Conservation (phyloP, 1,139 yeast species). For the Yamadazyma dendronema region DNA sequence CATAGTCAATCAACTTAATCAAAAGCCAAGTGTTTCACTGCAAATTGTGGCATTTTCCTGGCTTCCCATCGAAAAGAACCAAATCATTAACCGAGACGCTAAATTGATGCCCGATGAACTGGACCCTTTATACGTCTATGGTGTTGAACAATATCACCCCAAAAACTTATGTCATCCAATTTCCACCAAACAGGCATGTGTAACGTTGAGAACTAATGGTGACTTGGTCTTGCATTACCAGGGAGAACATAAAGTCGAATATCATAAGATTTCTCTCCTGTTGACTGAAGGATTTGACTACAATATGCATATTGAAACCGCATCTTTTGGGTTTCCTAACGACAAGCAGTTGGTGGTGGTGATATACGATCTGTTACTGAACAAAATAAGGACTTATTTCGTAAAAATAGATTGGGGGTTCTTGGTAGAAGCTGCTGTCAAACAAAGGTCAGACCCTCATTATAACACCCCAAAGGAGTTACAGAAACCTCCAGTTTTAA, state of each 20-base stretch:
- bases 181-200: constrained; percentile 67
- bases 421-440: constrained; percentile 45
- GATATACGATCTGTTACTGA: constrained; percentile 42
- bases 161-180: constrained; percentile 70
- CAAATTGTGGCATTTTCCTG: constrained; percentile 58
- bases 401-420: constrained; percentile 64
- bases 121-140: constrained; percentile 43
- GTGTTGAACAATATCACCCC: constrained; percentile 57
- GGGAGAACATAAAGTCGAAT: constrained; percentile 61
- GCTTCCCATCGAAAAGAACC: constrained; percentile 67
- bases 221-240: constrained; percentile 57
- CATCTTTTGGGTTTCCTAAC: constrained; percentile 59
- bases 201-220: constrained; percentile 66
- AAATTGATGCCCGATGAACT: constrained; percentile 16
- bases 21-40: constrained; percentile 19
- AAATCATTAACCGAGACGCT: constrained; percentile 55
- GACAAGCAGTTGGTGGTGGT: constrained; percentile 50
- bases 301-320: constrained; percentile 36
- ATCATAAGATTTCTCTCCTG: constrained; percentile 32
- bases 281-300: constrained; percentile 17
- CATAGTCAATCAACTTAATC: constrained; percentile 16
- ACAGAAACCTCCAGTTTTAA: constrained; percentile 27
- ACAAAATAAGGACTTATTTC: constrained; percentile 45
- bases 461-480: constrained; percentile 48
- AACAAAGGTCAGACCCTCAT: constrained; percentile 50